Conservation (phyloP, 768 basidiomycete genomes). For the Cystobasidium onofrii region DNA sequence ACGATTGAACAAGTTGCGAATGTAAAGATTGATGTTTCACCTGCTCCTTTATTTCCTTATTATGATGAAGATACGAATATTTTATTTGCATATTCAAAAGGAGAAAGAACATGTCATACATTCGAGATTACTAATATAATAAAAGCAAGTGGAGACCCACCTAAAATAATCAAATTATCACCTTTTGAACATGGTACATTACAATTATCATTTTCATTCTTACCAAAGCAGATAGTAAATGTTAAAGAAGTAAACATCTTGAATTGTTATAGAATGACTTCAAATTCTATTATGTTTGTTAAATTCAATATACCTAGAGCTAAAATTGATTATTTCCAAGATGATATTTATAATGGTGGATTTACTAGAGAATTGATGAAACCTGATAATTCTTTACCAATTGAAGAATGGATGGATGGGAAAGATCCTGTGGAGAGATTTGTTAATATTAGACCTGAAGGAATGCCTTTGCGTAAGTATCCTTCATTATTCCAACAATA, state of each 20-base stretch:
- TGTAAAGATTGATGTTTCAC: conserved; percentile 45
- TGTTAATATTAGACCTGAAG: conserved; percentile 42
- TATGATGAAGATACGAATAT: conserved; percentile 47
- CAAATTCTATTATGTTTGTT: conserved; percentile 44
- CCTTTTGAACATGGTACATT: conserved; percentile 43
- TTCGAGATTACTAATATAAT: conserved; percentile 43
- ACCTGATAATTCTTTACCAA: conserved; percentile 13
- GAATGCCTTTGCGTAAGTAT: conserved; percentile 44
- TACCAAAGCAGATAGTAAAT: conserved; percentile 45
- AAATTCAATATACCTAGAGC: conserved; percentile 45
- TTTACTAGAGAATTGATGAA: conserved; percentile 42
- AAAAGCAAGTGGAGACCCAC: conserved; percentile 9
- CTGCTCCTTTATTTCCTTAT: conserved; percentile 45
- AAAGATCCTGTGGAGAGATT: conserved; percentile 25
- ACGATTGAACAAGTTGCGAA: conserved; percentile 36
- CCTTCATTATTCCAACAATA: background rate
- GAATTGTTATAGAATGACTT: conserved; percentile 43
- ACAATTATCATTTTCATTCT: conserved; percentile 44
- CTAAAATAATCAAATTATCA: conserved; percentile 43
- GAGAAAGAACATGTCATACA: conserved; percentile 45
- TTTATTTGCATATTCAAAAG: conserved; percentile 46
- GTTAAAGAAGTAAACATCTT: conserved; percentile 45
- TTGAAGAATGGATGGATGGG: conserved; percentile 43
- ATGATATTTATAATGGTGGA: conserved; percentile 45
- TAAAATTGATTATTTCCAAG: conserved; percentile 47